phyloP scores from a whole-genome alignment of 1,284 basidiomycete genomes.

The Leucoagaricus sp. region DNA sequence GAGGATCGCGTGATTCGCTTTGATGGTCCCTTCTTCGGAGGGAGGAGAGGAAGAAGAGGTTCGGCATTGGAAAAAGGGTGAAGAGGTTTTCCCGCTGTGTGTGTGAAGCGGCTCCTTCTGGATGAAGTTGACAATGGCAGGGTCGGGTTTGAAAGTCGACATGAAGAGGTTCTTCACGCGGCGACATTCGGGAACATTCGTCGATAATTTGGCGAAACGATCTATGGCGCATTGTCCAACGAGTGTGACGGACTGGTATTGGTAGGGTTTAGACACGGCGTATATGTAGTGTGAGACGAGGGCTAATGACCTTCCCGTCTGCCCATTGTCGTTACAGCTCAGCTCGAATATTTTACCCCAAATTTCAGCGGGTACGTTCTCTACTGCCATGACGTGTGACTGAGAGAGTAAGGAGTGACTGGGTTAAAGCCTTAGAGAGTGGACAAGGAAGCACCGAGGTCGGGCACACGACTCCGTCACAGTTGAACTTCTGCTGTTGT shows the following conservation, averaged over 20 bases:
- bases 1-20: conserved; percentile 13
- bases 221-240: conserved; percentile 21
- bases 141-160: conserved; percentile 19
- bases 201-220: conserved; percentile 21
- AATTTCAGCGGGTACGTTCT: conserved; percentile 21
- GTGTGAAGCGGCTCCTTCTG: not conserved
- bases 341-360: conserved; percentile 23
- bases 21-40: too few species aligned
- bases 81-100: not conserved
- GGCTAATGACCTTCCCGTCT: conserved; percentile 24
- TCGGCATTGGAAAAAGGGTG: not conserved
- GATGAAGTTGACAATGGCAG: conserved; percentile 16
- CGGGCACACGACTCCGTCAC: too few species aligned
- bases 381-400: not conserved
- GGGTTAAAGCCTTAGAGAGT: not conserved
- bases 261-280: conserved; percentile 22
- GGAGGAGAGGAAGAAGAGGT: too few species aligned
- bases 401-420: not conserved
- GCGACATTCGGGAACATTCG: conserved; percentile 14
- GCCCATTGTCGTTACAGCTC: conserved; percentile 23
- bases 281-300: conserved; percentile 22
- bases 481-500: too few species aligned
- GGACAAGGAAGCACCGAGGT: not conserved
- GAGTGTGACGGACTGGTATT: conserved; percentile 21
- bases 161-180: conserved; percentile 24